Evolutionary conservation across 345 rosid genomes (phyloP).

Genomic region (Eucalyptus regnans): DNA sequence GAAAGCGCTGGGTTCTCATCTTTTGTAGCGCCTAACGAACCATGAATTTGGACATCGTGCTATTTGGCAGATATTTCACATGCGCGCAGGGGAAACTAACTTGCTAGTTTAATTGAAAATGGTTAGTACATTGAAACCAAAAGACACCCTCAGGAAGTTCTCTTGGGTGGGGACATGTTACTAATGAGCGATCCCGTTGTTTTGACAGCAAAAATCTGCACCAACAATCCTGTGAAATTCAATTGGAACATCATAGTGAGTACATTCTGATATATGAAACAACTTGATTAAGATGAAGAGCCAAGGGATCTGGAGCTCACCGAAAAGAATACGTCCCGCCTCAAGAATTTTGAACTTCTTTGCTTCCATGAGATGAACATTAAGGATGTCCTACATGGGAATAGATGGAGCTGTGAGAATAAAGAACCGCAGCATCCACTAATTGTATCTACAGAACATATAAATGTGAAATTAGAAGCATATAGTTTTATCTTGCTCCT

Average conservation of each 20-base stretch:
- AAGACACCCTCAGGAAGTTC: constrained; percentile 18
- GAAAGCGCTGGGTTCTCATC: background rate
- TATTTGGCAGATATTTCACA: background rate
- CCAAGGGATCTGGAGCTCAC: constrained; percentile 9
- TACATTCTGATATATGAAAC: background rate
- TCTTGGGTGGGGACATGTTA: constrained; percentile 80
- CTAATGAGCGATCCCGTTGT: constrained; percentile 28
- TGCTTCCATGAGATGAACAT: constrained; percentile 12
- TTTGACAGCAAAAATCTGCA: constrained; percentile 25
- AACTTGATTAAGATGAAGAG: background rate
- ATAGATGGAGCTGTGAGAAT: background rate
- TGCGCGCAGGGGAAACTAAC: background rate
- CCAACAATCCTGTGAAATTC: background rate
- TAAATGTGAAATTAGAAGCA: background rate
- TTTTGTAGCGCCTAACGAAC: background rate
- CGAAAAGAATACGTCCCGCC: constrained; percentile 15
- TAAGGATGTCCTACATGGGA: constrained; percentile 8
- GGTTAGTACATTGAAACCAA: background rate
- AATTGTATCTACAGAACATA: background rate
- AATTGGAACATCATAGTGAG: background rate
- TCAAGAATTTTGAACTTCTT: constrained; percentile 23
- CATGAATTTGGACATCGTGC: background rate
- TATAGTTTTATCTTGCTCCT: background rate
- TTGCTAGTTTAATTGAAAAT: background rate
- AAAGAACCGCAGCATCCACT: background rate